Percentiles rank a stretch among this genome's conserved stretches.
Conservation (phyloP, 495 filamentous ascomycete species). For the Penicillium bovifimosum region DNA sequence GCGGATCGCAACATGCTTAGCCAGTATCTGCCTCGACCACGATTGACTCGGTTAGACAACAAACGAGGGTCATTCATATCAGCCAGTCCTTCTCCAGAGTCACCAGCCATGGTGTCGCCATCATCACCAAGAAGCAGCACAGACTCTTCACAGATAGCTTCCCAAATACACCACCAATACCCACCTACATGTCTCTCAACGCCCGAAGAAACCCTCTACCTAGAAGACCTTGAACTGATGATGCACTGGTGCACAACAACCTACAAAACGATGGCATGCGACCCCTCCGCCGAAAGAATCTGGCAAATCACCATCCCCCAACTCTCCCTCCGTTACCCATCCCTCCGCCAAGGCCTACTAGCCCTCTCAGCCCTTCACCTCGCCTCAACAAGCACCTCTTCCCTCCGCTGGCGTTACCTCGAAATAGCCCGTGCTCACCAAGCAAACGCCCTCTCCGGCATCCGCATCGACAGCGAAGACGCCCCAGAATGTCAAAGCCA, state of each 20-base stretch:
- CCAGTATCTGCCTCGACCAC: conserved; percentile 26
- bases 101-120: conserved; percentile 9
- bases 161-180: neutral
- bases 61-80: conserved; percentile 15
- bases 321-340: conserved; percentile 39
- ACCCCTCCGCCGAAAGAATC: conserved; percentile 28
- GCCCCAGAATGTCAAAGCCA: conserved; percentile 35
- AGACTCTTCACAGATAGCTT: neutral
- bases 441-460: conserved; percentile 30
- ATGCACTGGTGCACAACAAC: conserved; percentile 44
- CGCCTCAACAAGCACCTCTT: conserved; percentile 13
- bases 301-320: conserved; percentile 44
- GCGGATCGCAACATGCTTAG: conserved; percentile 31
- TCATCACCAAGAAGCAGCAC: neutral
- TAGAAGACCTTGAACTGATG: conserved; percentile 42
- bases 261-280: conserved; percentile 36
- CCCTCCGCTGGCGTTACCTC: conserved; percentile 23
- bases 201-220: conserved; percentile 9
- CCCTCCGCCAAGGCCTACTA: conserved; percentile 46
- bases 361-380: conserved; percentile 47
- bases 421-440: conserved; percentile 33
- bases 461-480: conserved; percentile 21
- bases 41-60: conserved; percentile 21
- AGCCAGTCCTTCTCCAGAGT: conserved; percentile 12
- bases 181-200: neutral